Base-by-base conservation (phyloP, 371 early-diverging fungal genomes). In the Quaeritorhiza haematococci region DNA sequence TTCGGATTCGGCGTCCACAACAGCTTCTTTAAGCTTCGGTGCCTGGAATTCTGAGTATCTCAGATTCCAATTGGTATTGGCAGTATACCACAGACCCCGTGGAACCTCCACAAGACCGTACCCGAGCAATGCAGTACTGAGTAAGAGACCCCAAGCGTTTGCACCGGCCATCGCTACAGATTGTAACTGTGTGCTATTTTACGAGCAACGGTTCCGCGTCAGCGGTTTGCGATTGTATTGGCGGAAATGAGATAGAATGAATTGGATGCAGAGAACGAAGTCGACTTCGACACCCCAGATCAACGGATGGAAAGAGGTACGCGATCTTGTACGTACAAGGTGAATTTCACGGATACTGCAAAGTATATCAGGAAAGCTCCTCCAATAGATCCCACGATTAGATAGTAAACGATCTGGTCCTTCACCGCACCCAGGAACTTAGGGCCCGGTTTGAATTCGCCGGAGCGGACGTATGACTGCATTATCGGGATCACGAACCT, bases 21-120 rank as follows among this genome's bases (percentile, higher is more conserved):
- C 69, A 53, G 80, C 83, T 62, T 95, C 95, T 59, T 91, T 90
- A 49, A 82, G 64, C 21, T 71, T 67, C 48, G 86, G 79, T 0
- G 90, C 91, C 15, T 79, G 74, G 56, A 75, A 71, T 59, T 90
- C 87, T 30, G 88, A 69, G 24, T 81, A 76, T n/a, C 73, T 58
- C 33, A 93, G 72, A 29, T 79, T 80, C 23, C 81, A 78, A 23
- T 61, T 68, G 21, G 78, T 72, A 63, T 82, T 53, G 0, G 75
- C 81, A 13, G 76, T 69, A 59, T 79, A 83, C 94, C 94, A 95
- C 35, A 94, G 68, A 50, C 76, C 71, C 34, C 95, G 78, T 29
- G 96, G 96, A 17, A 93, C 77, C 23, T 89, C 85, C 0, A 96
- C 93, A 45, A 94, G 74, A 3, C 96, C 96, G 71, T 92, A 89